These are phyloP conservation scores for Fusarium torreyae DNA, from an alignment of 2,329 filamentous ascomycete species.

Conservation along the genomic window DNA sequence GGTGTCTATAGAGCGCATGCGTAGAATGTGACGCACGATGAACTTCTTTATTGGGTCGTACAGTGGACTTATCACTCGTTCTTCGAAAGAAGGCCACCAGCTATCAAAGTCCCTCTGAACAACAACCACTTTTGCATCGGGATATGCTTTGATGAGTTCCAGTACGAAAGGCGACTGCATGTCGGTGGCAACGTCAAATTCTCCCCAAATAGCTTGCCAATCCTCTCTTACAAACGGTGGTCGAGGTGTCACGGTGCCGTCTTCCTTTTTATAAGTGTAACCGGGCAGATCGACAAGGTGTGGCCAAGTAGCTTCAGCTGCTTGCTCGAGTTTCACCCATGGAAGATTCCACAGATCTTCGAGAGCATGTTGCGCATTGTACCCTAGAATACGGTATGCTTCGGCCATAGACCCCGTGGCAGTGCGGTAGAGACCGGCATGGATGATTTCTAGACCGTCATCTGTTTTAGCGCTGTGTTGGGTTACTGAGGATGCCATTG, in stretches of 20 bases:
- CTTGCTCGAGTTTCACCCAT: slow-evolving; percentile 2
- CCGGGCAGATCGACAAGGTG: slow-evolving; percentile 3
- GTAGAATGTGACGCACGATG: not conserved
- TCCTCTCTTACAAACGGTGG: not conserved
- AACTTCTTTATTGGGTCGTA: not conserved
- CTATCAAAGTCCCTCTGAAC: slow-evolving; percentile 2
- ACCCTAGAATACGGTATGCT: slow-evolving; percentile 15
- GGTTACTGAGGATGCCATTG: not conserved
- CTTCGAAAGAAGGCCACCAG: slow-evolving; percentile 18
- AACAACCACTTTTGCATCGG: slow-evolving; percentile 18
- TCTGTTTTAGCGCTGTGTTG: rapidly evolving
- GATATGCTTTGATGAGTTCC: slow-evolving; percentile 22
- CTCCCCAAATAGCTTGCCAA: slow-evolving; percentile 18
- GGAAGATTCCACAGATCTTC: not conserved
- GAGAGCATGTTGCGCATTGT: slow-evolving; percentile 12
- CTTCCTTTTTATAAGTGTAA: not conserved
- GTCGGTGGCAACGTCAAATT: slow-evolving; percentile 21
- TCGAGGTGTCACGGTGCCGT: not conserved
- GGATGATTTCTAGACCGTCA: slow-evolving; percentile 5
- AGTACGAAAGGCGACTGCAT: slow-evolving; percentile 1
- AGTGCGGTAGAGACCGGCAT: slow-evolving; percentile 20
- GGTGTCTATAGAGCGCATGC: not conserved
- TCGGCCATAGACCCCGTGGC: slow-evolving; percentile 21
- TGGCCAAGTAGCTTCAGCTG: slow-evolving; percentile 27
- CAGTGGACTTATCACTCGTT: not conserved